A percentile compares a stretch with the other conserved stretches of the same genome.
Conservation (phyloP, 768 basidiomycete genomes). For the Pleurotus eryngii region DNA sequence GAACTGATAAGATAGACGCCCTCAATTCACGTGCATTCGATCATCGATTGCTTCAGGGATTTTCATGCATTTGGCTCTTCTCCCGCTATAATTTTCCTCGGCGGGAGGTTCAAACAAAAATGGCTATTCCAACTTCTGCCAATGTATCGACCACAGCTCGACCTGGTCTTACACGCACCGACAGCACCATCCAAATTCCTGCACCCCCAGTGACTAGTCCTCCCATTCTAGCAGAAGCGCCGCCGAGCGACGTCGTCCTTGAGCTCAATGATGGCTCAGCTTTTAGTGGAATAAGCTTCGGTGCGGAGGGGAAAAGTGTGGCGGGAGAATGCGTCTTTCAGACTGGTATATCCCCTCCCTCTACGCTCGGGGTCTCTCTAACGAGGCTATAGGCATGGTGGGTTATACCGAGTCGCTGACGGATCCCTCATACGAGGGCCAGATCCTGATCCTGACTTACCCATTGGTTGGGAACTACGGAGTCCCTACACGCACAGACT, state of each 20-base stretch:
- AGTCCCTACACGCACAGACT: conserved; percentile 68
- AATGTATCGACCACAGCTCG: neutral
- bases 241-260: conserved; percentile 61
- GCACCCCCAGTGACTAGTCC: conserved; percentile 23
- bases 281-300: conserved; percentile 88
- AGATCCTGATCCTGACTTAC: conserved; percentile 96
- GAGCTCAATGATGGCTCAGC: conserved; percentile 90
- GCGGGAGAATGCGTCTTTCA: conserved; percentile 99
- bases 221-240: conserved; percentile 28
- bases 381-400: conserved; percentile 78
- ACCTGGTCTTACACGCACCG: conserved; percentile 2
- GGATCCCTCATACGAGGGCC: conserved; percentile 97
- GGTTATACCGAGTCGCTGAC: conserved; percentile 98
- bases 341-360: conserved; percentile 65
- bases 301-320: conserved; percentile 85
- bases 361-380: conserved; percentile 5
- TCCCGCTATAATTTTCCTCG: conserved; percentile 3
- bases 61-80: conserved; percentile 6
- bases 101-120: conserved; percentile 1
- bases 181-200: conserved; percentile 4
- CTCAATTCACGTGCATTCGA: neutral
- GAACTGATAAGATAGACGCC: neutral
- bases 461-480: conserved; percentile 98
- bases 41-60: neutral
- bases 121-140: neutral